Conservation (phyloP, 2,329 filamentous ascomycete species). For the Ophiostoma pallidulum region DNA sequence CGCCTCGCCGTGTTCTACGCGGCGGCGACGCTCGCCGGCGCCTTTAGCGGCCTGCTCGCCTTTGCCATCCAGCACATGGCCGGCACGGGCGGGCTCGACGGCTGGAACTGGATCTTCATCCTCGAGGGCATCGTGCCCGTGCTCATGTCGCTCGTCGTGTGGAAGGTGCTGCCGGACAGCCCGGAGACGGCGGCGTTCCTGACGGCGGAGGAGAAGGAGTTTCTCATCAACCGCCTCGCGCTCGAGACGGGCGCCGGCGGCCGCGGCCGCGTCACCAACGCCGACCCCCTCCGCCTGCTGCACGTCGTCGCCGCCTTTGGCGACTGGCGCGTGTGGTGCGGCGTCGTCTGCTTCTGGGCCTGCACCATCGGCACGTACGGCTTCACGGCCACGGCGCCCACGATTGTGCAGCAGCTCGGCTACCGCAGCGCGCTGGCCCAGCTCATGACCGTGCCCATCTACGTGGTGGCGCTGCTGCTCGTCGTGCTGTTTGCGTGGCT, state of each 20-base stretch:
- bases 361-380: slow-evolving; percentile 12
- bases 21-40: slow-evolving; percentile 9
- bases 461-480: slow-evolving; percentile 29
- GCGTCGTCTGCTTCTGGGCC: slow-evolving; percentile 12
- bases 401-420: slow-evolving; percentile 51
- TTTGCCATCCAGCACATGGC: slow-evolving; percentile 12
- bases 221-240: slow-evolving; percentile 27
- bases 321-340: slow-evolving; percentile 16
- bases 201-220: slow-evolving; percentile 25
- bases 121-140: slow-evolving; percentile 18
- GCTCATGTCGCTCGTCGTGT: slow-evolving; percentile 19
- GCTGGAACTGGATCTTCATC: slow-evolving; percentile 59
- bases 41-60: slow-evolving; percentile 11
- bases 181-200: slow-evolving; percentile 27
- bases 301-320: slow-evolving; percentile 9
- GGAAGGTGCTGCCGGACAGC: slow-evolving; percentile 22
- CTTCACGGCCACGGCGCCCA: slow-evolving; percentile 31
- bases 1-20: slow-evolving; percentile 13
- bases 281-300: slow-evolving; percentile 9
- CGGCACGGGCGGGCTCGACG: slow-evolving; percentile 29
- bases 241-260: slow-evolving; percentile 14
- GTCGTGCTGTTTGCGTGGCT: slow-evolving; percentile 10
- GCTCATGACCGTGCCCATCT: slow-evolving; percentile 15
- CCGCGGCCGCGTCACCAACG: slow-evolving; percentile 11
- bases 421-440: slow-evolving; percentile 10